Conservation (phyloP, 139 green algal species). For the Yamagishiella unicocca region DNA sequence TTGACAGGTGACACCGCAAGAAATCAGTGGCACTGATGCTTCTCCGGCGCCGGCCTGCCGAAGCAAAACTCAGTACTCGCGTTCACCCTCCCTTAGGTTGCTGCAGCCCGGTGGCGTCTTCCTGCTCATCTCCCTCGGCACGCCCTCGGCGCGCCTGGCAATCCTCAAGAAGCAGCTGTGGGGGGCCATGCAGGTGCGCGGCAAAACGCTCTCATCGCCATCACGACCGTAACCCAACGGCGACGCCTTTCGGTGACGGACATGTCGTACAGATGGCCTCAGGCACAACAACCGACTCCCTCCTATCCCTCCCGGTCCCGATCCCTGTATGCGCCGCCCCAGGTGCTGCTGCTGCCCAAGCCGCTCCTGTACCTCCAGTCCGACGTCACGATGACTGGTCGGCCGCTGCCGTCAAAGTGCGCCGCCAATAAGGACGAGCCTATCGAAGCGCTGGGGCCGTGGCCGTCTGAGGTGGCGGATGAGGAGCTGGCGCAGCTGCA, state of each 20-base stretch:
- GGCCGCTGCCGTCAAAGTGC: neutral
- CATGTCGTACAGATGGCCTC: too few relatives aligned
- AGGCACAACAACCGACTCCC: too few relatives aligned
- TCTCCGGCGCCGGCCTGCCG: neutral
- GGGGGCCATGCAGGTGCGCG: neutral
- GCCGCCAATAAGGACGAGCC: conserved; percentile 55
- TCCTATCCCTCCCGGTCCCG: neutral
- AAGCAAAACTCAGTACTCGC: neutral
- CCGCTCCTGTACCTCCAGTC: conserved; percentile 49
- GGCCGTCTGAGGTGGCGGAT: neutral
- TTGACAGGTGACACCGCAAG: neutral
- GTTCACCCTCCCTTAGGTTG: neutral
- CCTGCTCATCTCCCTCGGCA: conserved; percentile 56
- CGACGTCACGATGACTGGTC: conserved; percentile 36
- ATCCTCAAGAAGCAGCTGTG: conserved; percentile 21
- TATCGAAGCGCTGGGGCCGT: conserved; percentile 49
- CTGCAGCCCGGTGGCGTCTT: conserved; percentile 51
- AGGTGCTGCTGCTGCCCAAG: conserved; percentile 59
- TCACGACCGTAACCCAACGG: too few relatives aligned
- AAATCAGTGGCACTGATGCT: neutral
- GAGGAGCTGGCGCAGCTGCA: conserved; percentile 7
- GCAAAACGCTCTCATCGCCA: too few relatives aligned
- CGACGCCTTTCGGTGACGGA: too few relatives aligned
- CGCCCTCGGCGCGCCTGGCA: conserved; percentile 35
- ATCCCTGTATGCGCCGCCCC: neutral